Percentiles rank a stretch among this genome's conserved stretches.
Conservation (phyloP, 495 filamentous ascomycete genomes). For the Penicillium pancosmium region DNA sequence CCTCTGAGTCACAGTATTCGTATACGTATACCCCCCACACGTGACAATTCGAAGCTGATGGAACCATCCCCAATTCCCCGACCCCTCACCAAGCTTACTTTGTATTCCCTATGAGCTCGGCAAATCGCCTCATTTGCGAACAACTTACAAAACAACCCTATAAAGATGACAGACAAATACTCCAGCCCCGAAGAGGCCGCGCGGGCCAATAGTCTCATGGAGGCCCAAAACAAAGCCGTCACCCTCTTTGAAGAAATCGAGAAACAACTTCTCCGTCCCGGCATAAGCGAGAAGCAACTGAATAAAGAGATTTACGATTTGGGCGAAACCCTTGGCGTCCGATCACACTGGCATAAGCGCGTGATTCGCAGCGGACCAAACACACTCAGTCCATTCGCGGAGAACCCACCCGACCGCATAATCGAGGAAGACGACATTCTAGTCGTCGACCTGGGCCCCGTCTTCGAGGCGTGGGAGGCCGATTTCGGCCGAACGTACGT, state of each 20-base stretch:
- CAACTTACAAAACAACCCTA: not conserved
- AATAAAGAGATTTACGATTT: conserved; percentile 52
- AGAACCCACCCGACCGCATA: conserved; percentile 52
- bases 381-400: conserved; percentile 46
- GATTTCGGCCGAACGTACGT: conserved; percentile 55
- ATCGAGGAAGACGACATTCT: conserved; percentile 52
- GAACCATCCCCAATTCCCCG: not conserved
- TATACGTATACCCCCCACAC: conserved; percentile 1
- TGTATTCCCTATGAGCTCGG: not conserved
- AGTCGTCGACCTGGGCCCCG: conserved; percentile 51
- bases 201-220: conserved; percentile 41
- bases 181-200: conserved; percentile 12
- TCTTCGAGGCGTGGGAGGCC: conserved; percentile 56
- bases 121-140: not conserved
- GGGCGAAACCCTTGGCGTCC: conserved; percentile 46
- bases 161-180: not conserved
- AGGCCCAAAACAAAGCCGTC: conserved; percentile 47
- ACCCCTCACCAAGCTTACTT: not conserved
- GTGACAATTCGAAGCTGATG: not conserved
- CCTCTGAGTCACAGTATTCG: not conserved
- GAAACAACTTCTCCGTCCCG: conserved; percentile 44
- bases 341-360: conserved; percentile 55
- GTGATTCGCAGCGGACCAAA: conserved; percentile 54
- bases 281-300: conserved; percentile 49
- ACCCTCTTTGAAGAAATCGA: conserved; percentile 53